phyloP scores from a whole-genome alignment of 345 rosid genomes.

The Trapa incisa region DNA sequence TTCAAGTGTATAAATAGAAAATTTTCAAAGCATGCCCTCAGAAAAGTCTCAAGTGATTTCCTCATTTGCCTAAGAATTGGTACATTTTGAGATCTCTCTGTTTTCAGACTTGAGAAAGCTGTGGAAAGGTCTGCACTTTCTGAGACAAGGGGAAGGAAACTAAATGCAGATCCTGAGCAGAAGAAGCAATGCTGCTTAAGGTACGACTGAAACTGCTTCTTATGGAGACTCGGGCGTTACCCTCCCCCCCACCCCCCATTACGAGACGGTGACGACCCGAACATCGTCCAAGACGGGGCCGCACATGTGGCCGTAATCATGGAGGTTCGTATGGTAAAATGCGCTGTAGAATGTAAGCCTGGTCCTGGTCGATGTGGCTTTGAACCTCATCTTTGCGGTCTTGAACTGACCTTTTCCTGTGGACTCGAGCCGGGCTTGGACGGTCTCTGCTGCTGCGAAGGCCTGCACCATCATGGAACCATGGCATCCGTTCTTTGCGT shows the following conservation, averaged over 20 bases:
- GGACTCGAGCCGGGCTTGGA: conserved; percentile 34
- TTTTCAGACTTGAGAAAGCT: too few relatives aligned
- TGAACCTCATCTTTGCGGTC: conserved; percentile 33
- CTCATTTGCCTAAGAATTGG: too few relatives aligned
- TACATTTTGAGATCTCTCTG: too few relatives aligned
- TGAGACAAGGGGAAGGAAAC: too few relatives aligned
- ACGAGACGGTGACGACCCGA: conserved; percentile 17
- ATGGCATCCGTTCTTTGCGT: conserved; percentile 65
- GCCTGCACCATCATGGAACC: conserved; percentile 81
- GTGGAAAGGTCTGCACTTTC: too few relatives aligned
- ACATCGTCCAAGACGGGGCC: conserved; percentile 83
- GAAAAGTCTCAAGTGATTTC: too few relatives aligned
- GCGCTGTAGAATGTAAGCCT: conserved; percentile 64
- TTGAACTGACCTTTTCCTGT: conserved; percentile 41
- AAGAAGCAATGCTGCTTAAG: neutral
- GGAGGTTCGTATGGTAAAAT: conserved; percentile 55
- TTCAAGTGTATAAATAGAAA: neutral
- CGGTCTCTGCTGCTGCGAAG: conserved; percentile 35
- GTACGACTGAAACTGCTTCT: neutral
- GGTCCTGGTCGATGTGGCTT: conserved; percentile 35
- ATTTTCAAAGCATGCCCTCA: too few relatives aligned
- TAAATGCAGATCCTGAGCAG: too few relatives aligned
- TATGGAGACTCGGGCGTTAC: too few relatives aligned
- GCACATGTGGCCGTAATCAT: conserved; percentile 69
- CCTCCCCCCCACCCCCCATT: neutral